Base-by-base conservation (phyloP, 2,329 filamentous ascomycete species). In the Neodidymelliopsis sp. region DNA sequence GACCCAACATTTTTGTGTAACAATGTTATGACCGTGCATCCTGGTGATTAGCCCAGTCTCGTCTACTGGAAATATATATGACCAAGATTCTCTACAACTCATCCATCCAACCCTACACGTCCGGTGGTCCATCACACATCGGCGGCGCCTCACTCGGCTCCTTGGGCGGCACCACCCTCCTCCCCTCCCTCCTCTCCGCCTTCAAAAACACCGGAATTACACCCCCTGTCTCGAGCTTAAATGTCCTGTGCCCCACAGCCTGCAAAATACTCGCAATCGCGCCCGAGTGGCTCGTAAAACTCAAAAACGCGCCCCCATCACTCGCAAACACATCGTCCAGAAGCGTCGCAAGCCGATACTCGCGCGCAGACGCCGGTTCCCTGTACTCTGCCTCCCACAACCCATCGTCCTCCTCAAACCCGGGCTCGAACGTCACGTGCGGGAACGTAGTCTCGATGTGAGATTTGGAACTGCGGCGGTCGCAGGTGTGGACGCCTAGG, bases 401-500 rank as follows among this genome's bases (percentile, higher is more conserved):
- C 12, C 70, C 60, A 63, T 86, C 84, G 0, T 75, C 30, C 59
- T 89, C 85, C 0, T 75, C 66, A 63, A 90, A 89, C 0, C 80
- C 82, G 0, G 70, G 59, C 68, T 89, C 86, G 28, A 89, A 80
- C 1, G 58, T 56, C 48, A 81, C 82, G 2, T 68, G 68, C 0
- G 82, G 82, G 29, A 83, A 82, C 0, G 75, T 69, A 0, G 68
- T 52, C 3, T 70, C 67, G 49, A 89, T 82, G 39, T 79, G 72
- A 1, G 78, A 74, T 51, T 75, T 78, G 49, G 74, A 79, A 12
- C 78, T 80, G 12, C 87, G 79, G 19, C 81, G 78, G 68, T 90
- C 85, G 64, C 87, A 90, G 0, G 86, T 88, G 62, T 89, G 87
- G 13, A 85, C 80, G 39, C 82, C 84, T 38, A 89, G 81, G 3